phyloP scores from a whole-genome alignment of 2,329 filamentous ascomycete species.

The Stemphylium beticola region DNA sequence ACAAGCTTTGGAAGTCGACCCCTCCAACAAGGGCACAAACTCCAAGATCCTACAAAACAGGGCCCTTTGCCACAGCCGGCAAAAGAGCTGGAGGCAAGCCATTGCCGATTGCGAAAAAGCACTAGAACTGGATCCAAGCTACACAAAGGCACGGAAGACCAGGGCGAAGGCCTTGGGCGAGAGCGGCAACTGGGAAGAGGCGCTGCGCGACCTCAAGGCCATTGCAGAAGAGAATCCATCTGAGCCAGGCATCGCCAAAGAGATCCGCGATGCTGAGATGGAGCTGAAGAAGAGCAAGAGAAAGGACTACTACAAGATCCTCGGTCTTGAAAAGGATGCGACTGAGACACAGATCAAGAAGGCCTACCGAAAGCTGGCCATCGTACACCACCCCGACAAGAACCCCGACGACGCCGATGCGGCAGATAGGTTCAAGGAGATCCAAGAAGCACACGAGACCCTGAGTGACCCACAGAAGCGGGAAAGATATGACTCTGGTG shows the following conservation, averaged over 20 bases:
- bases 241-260: slow-evolving; percentile 80
- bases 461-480: slow-evolving; percentile 94
- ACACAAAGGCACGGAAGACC: slow-evolving; percentile 90
- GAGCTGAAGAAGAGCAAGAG: slow-evolving; percentile 97
- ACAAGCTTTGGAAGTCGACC: slow-evolving; percentile 82
- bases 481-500: slow-evolving; percentile 87
- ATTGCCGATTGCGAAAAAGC: slow-evolving; percentile 87
- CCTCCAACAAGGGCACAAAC: slow-evolving; percentile 88
- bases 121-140: slow-evolving; percentile 79
- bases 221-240: slow-evolving; percentile 82
- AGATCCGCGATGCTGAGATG: slow-evolving; percentile 87
- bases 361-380: slow-evolving; percentile 93
- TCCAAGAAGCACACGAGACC: slow-evolving; percentile 95
- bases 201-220: slow-evolving; percentile 85
- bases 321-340: slow-evolving; percentile 85
- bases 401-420: slow-evolving; percentile 86
- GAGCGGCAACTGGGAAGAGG: slow-evolving; percentile 89
- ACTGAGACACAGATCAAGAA: slow-evolving; percentile 89
- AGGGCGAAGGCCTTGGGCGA: slow-evolving; percentile 88
- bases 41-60: slow-evolving; percentile 94
- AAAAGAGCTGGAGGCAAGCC: slow-evolving; percentile 83
- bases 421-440: slow-evolving; percentile 94
- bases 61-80: slow-evolving; percentile 80
- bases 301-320: slow-evolving; percentile 99
- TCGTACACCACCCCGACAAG: slow-evolving; percentile 96